Base-by-base conservation (phyloP, 2,329 filamentous ascomycete species). In the Pseudomassariella vexata region DNA sequence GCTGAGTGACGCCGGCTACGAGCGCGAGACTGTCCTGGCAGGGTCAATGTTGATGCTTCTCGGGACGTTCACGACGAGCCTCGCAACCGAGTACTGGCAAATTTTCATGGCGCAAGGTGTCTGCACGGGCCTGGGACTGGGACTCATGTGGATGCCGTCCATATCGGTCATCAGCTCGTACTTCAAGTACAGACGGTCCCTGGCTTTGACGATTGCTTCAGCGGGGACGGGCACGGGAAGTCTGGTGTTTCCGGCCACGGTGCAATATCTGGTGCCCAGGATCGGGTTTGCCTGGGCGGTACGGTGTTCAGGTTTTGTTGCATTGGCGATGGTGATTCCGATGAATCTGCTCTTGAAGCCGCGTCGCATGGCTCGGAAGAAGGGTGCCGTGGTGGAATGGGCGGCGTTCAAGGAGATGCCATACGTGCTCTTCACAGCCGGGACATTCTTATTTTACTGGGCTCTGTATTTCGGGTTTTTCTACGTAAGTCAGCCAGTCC, bases 251-350 rank as follows among this genome's bases (percentile, higher is more conserved):
- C 79, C 80, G 0, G 66, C 71, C 2, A 62, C 72, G 3, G 61
- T 74, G 5, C 63, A 70, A 47, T 69, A 76, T 32, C 56, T 83
- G 6, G 63, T 82, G 3, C 77, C 77, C 0, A 60, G 57, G 18
- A 55, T 83, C 11, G 80, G 80, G 1, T 84, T 82, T 45, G 63
- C 66, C 2, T 83, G 79, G 77, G 77, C 80, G 0, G 67, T 81
- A 18, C 63, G 79, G 2, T 67, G 70, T 3, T 59, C 77, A 17
- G 77, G 69, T 0, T 75, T 85, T 37, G 65, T 82, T 27, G 73
- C 73, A 19, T 44, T 82, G 6, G 63, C 58, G 7, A 62, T 59
- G 9, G 47, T 65, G 5, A 44, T 63, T 9, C 44, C 59, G 3
- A 46, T 66, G 28, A 42, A 65, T 5, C 52, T 68, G 34, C 40